Base-by-base conservation (phyloP, 257 asterid species). In the Solanum arcanum region DNA sequence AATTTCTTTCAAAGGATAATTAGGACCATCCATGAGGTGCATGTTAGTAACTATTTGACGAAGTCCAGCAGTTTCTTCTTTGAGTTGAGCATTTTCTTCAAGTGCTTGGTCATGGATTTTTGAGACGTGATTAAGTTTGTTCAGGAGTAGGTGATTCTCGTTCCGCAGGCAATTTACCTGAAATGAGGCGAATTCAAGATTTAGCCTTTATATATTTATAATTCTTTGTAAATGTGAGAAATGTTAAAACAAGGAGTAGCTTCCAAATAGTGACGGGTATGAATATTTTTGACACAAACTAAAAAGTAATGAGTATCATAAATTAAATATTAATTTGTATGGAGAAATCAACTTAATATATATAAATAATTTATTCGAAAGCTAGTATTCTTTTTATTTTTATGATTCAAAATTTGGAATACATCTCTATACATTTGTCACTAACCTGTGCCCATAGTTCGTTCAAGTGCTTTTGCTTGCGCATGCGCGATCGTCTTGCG, bases 401-500 rank as follows among this genome's bases (percentile, higher is more conserved):
- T 25, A 64, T 4, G 13, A 64, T 64, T n/a, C 18, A 72, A 35
- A 73, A 35, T 72, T 16, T 8, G 23, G 12, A 35, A 31, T 72
- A 20, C 11, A 3, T 56, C 64, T 56, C n/a, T 56, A 16, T 72
- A 73, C 49, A 73, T 73, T 21, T 21, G 31, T 37, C 39, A 44
- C 84, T 90, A 11, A 96, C 96, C 89, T 94, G 99, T 3, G 98
- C 93, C 96, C 98, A 94, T 1, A 96, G 97, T 91, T 94, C 98
- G 44, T 95, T 98, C 86, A 96, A 88, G 86, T 95, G 99, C 91
- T 92, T 96, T 81, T 95, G 99, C 86, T 96, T 96, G n/a, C 99
- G 95, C 99, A 96, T 96, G 84, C 98, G 98, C 9, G 99, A 96
- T 21, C 99, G n/a, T 11, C 99, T 87, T 4, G 99, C 99, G 0